Evolutionary conservation across 208 protist species (phyloP).

Genomic region (Trypanosoma caninum): DNA sequence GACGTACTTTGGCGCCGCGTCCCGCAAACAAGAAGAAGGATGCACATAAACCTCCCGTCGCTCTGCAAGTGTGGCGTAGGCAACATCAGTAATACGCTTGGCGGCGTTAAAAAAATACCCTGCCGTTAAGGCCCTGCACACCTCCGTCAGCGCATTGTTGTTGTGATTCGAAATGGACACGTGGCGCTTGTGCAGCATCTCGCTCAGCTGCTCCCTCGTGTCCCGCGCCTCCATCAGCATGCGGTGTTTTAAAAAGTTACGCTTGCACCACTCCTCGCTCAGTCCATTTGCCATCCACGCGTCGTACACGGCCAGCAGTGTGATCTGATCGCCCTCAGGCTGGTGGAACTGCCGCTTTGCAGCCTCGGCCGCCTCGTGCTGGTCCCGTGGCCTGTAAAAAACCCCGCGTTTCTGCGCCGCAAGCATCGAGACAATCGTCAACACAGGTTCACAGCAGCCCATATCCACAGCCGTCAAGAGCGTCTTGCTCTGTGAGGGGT

Average conservation of each 20-base stretch:
- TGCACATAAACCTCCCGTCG: conserved; percentile 88
- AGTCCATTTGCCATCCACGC: conserved; percentile 83
- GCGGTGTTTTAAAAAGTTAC: conserved; percentile 97
- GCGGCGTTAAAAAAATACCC: conserved; percentile 99
- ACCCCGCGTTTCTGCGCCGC: conserved; percentile 89
- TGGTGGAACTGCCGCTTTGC: conserved; percentile 96
- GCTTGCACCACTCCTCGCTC: conserved; percentile 96
- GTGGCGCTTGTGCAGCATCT: conserved; percentile 95
- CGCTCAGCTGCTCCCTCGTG: conserved; percentile 95
- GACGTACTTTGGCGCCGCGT: conserved; percentile 93
- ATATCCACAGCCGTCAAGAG: conserved; percentile 96
- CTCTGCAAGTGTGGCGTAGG: conserved; percentile 84
- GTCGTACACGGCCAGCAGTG: conserved; percentile 95
- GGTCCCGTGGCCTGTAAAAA: conserved; percentile 89
- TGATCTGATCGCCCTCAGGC: conserved; percentile 97
- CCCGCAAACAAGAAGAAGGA: conserved; percentile 79
- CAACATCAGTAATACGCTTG: conserved; percentile 77
- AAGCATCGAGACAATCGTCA: conserved; percentile 98
- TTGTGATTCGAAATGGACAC: conserved; percentile 93
- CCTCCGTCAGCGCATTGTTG: conserved; percentile 76
- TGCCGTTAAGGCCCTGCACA: conserved; percentile 95
- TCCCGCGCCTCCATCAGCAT: conserved; percentile 95
- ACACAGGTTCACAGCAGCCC: conserved; percentile 96
- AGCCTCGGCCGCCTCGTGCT: conserved; percentile 93
- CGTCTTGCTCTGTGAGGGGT: conserved; percentile 98